phyloP scores from a whole-genome alignment of 345 rosid genomes.

The Combretum micranthum region DNA sequence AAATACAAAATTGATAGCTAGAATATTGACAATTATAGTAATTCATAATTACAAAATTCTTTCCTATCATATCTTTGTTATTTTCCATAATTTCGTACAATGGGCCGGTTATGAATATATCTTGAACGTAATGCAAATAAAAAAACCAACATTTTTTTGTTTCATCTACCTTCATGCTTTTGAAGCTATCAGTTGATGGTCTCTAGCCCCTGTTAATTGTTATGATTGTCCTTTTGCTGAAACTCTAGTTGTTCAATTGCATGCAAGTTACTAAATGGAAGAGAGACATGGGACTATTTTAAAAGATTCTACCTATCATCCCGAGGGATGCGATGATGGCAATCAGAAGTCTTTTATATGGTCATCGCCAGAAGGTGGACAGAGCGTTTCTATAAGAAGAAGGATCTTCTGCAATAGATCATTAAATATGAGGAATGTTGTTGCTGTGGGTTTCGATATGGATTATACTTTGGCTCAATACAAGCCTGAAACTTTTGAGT shows the following conservation, averaged over 20 bases:
- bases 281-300: slow-evolving; percentile 17
- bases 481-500: slow-evolving; percentile 89
- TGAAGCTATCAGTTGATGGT: too few relatives aligned
- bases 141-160: too few relatives aligned
- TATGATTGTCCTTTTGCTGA: too few relatives aligned
- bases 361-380: slow-evolving; percentile 65
- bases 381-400: slow-evolving; percentile 47
- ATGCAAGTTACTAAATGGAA: slow-evolving; percentile 44
- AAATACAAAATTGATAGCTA: too few relatives aligned
- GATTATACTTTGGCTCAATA: slow-evolving; percentile 98
- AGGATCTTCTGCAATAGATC: slow-evolving; percentile 95
- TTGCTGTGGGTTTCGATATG: slow-evolving; percentile 97
- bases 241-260: slow-evolving; percentile 17
- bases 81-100: too few relatives aligned
- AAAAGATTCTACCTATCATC: slow-evolving; percentile 29
- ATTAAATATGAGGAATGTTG: slow-evolving; percentile 82
- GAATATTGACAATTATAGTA: too few relatives aligned
- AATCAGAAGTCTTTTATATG: slow-evolving; percentile 33
- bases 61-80: too few relatives aligned
- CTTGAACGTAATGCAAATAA: too few relatives aligned
- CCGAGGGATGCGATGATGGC: slow-evolving; percentile 21
- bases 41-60: too few relatives aligned
- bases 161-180: too few relatives aligned
- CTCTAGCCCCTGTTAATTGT: too few relatives aligned
- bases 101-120: too few relatives aligned